These are phyloP conservation scores for Xerocomellus amylosporus DNA, from an alignment of 768 basidiomycete genomes.

Conservation along the genomic window DNA sequence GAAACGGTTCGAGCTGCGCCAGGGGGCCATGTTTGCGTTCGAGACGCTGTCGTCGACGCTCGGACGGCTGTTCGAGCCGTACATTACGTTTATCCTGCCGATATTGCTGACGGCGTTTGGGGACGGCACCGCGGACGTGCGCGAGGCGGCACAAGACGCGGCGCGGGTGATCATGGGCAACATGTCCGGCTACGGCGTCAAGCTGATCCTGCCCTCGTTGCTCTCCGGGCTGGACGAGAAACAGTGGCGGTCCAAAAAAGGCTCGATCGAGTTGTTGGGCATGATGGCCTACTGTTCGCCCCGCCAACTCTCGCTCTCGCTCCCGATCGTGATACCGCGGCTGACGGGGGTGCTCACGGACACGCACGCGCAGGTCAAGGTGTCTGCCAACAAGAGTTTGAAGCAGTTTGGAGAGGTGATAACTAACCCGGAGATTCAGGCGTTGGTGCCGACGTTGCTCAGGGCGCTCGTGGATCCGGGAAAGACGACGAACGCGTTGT, in stretches of 20 bases:
- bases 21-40: slow-evolving; percentile 93
- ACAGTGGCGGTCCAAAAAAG: slow-evolving; percentile 97
- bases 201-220: slow-evolving; percentile 87
- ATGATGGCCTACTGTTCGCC: slow-evolving; percentile 99
- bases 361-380: slow-evolving; percentile 93
- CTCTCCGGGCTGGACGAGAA: slow-evolving; percentile 93
- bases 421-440: slow-evolving; percentile 94
- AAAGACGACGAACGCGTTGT: slow-evolving; percentile 82
- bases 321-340: slow-evolving; percentile 96
- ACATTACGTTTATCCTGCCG: slow-evolving; percentile 81
- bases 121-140: slow-evolving; percentile 80
- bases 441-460: slow-evolving; percentile 81
- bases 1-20: slow-evolving; percentile 79
- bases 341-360: slow-evolving; percentile 93
- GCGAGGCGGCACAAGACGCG: slow-evolving; percentile 91
- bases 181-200: slow-evolving; percentile 92
- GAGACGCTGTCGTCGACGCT: slow-evolving; percentile 87
- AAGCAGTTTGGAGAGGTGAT: slow-evolving; percentile 99
- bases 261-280: slow-evolving; percentile 93
- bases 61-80: slow-evolving; percentile 91
- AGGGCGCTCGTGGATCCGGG: slow-evolving; percentile 95
- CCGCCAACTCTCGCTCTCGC: slow-evolving; percentile 86
- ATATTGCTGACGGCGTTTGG: slow-evolving; percentile 83
- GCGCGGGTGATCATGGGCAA: slow-evolving; percentile 93
- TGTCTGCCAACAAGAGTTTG: slow-evolving; percentile 90